These are phyloP conservation scores for Phytophthora agathidicida DNA, from an alignment of 352 stramenopile species.

Conservation along the genomic window DNA sequence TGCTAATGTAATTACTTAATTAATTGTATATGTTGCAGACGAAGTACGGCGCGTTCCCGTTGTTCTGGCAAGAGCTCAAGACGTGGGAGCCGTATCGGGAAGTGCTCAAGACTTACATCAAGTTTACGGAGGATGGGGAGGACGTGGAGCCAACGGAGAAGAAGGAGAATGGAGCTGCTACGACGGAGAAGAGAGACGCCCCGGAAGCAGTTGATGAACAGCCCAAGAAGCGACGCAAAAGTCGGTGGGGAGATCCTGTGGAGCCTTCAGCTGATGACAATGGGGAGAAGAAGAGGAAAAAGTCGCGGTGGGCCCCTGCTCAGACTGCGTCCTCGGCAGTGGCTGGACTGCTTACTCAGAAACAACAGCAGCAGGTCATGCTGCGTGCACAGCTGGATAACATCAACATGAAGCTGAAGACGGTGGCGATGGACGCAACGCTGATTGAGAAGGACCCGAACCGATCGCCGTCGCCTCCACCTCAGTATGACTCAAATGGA, in stretches of 20 bases:
- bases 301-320: conserved; percentile 78
- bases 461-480: conserved; percentile 91
- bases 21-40: conserved; percentile 34
- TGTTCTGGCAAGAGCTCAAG: conserved; percentile 96
- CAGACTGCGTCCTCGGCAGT: conserved; percentile 43
- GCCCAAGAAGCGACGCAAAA: conserved; percentile 82
- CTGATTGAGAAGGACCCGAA: conserved; percentile 88
- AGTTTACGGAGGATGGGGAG: conserved; percentile 62
- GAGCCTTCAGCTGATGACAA: conserved; percentile 26
- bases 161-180: conserved; percentile 2
- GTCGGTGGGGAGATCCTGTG: conserved; percentile 83
- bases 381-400: conserved; percentile 76
- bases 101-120: conserved; percentile 91
- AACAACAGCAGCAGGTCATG: conserved; percentile 77
- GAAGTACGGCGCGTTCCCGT: conserved; percentile 91
- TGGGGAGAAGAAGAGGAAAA: conserved; percentile 75
- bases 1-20: conserved; percentile 11
- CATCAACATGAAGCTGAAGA: conserved; percentile 77
- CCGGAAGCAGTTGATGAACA: conserved; percentile 33
- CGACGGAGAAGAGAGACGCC: conserved; percentile 22
- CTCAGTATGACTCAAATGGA: conserved; percentile 96
- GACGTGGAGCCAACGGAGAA: conserved; percentile 19
- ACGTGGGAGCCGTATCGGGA: conserved; percentile 94
- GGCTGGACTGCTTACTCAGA: conserved; percentile 53
- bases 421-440: conserved; percentile 82